Evolutionary conservation across 129 eudicot species (phyloP), one percentile per base, ranked within the genome.

Genomic region (Smallanthus sonchifolius): DNA sequence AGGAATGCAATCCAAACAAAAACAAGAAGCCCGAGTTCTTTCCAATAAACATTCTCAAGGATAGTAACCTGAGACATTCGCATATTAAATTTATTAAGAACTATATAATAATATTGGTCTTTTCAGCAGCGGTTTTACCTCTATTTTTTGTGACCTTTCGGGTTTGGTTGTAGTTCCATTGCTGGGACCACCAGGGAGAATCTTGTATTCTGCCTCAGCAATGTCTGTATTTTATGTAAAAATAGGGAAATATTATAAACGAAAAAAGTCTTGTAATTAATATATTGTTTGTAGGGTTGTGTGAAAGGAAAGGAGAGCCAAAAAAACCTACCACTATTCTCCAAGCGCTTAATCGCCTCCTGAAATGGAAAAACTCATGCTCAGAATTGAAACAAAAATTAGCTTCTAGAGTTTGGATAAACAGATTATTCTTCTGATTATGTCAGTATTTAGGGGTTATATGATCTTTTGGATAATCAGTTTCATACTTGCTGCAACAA

Each of bases 1-100:
- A 93, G 97, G 75, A 88, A 93, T 30, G 96, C 84, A 30, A 88
- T 16, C 98, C 98, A 93, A 77, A 93, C 98, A 66, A 88, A 86
- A 67, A 35, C 57, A 40, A 93, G 93, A 72, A 93, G 97, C 70
- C 96, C 97, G 42, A 83, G 76, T 82, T 93, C 97, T 78, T 93
- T 93, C 98, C 98, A 93, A 85, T 83, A 84, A 73, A 90, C 91
- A 76, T 93, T 93, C 75, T 90, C 88, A 16, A 83, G 5, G 28
- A 93, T 9, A 37, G 84, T 38, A 42, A 87, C 92, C 98, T 93
- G 86, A 64, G 43, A 73, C 5, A 3, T 24, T 49, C 19, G 62
- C 37, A 74, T 48, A 37, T 63, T 19, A 78, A 48, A 55, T 76
- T 17, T 30, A n/a, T 72, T 8, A 8, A 32, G 37, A 64, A 14